Conservation (phyloP, 2,329 filamentous ascomycete genomes). For the Cadophora luteo-olivacea region DNA sequence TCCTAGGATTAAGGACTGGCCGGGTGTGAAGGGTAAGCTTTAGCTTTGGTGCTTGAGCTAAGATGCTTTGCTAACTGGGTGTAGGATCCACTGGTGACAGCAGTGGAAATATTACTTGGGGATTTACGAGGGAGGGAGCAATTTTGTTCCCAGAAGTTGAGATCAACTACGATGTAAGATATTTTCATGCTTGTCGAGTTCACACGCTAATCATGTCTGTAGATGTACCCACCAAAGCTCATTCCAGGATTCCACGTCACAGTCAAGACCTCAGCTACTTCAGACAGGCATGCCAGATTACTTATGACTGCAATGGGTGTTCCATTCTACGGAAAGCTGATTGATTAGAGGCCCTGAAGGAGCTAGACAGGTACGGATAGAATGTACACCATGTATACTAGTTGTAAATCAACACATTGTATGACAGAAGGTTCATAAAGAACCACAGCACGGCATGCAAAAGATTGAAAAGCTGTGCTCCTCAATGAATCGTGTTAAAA, state of each 20-base stretch:
- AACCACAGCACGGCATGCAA: too few relatives aligned
- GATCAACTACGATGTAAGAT: conserved; percentile 88
- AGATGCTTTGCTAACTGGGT: conserved; percentile 32
- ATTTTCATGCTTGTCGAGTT: neutral
- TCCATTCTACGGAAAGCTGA: conserved; percentile 40
- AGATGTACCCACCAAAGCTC: conserved; percentile 63
- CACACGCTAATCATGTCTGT: conserved; percentile 27
- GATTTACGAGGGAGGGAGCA: conserved; percentile 76
- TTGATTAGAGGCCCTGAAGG: conserved; percentile 25
- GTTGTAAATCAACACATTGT: conserved; percentile 30
- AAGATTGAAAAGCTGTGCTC: too few relatives aligned
- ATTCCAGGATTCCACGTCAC: conserved; percentile 47
- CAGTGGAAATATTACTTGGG: conserved; percentile 86
- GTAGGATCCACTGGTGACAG: conserved; percentile 70
- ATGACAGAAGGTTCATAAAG: neutral
- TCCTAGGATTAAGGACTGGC: conserved; percentile 96
- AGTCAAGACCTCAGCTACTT: conserved; percentile 43
- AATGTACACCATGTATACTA: conserved; percentile 37
- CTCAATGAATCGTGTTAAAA: neutral
- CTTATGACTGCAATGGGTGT: conserved; percentile 39
- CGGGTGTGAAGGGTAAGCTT: conserved; percentile 67
- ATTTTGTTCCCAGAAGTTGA: conserved; percentile 92
- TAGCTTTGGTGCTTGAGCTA: conserved; percentile 37
- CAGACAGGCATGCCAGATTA: conserved; percentile 40
- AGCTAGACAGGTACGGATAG: conserved; percentile 20